Base-by-base conservation (phyloP, 106 monocot genomes). In the Apostasia ramifera region DNA sequence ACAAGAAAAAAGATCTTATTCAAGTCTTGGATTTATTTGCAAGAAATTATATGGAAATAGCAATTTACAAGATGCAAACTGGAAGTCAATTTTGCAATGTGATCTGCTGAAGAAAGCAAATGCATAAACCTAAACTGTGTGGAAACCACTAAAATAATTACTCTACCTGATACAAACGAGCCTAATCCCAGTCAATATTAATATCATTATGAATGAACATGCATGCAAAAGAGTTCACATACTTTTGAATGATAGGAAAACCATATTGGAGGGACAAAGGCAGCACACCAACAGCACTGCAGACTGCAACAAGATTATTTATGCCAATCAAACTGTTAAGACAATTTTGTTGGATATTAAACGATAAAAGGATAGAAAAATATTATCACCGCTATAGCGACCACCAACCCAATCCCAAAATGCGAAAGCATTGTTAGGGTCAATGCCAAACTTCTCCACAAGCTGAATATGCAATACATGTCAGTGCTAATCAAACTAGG, bases 341-440 rank as follows among this genome's bases (percentile, higher is more conserved):
- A 26, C 26, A 26, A 26, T 26, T 26, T 26, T 26, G 26, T 26
- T 26, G 26, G 26, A 26, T 26, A 26, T 26, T 26, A 26, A 26
- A 26, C 9, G 40, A 2, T 49, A 12, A 39, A 37, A 67, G 14
- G 71, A 53, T 41, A 40, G 26, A 50, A 12, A 55, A 48, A 12
- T 5, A 70, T 76, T 59, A 55, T 71, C 69, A 95, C 95, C 95
- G 81, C 95, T 95, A 74, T 92, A 95, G 57, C 92, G 95, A 72
- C 95, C 95, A 44, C 95, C 95, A 82, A 95, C 95, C 95, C 95
- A 95, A 67, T 95, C 95, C 95, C 95, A 95, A 67, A 95, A 95
- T 63, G 88, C 86, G 81, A 95, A 95, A 71, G 92, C 78, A 85
- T 95, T 95, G 47, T 75, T 76, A 64, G 95, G 92, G 66, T 95